These are phyloP conservation scores for Neurospora crassa DNA, from an alignment of 2,329 filamentous ascomycete genomes.

Conservation along the genomic window DNA sequence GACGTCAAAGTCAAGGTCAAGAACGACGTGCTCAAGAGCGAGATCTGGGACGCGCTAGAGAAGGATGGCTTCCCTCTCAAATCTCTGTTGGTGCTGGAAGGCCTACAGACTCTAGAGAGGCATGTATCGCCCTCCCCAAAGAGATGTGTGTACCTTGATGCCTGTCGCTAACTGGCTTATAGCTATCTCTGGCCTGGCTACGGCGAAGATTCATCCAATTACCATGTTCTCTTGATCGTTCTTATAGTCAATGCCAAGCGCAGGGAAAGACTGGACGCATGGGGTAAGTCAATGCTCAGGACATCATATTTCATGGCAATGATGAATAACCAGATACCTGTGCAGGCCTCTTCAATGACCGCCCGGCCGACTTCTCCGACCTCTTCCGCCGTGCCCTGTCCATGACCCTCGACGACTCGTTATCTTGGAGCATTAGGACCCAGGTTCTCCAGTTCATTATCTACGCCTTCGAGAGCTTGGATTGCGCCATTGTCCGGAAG, in stretches of 20 bases:
- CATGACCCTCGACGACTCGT: slow-evolving; percentile 65
- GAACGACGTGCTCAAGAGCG: slow-evolving; percentile 75
- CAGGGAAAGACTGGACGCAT: slow-evolving; percentile 76
- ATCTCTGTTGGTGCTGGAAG: slow-evolving; percentile 75
- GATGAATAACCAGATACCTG: neutral
- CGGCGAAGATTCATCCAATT: slow-evolving; percentile 77
- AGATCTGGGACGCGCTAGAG: slow-evolving; percentile 84
- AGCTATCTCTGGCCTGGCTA: slow-evolving; percentile 95
- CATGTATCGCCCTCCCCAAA: slow-evolving; percentile 24
- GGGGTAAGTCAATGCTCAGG: slow-evolving; percentile 48
- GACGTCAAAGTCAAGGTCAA: slow-evolving; percentile 59
- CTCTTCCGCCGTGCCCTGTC: slow-evolving; percentile 86
- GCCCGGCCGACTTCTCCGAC: slow-evolving; percentile 72
- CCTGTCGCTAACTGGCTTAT: slow-evolving; percentile 18
- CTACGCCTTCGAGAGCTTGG: slow-evolving; percentile 85
- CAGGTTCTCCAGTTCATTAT: slow-evolving; percentile 88
- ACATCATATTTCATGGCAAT: neutral
- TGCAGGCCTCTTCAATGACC: slow-evolving; percentile 63
- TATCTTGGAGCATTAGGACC: slow-evolving; percentile 59
- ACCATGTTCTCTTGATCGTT: slow-evolving; percentile 80
- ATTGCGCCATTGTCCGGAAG: slow-evolving; percentile 80
- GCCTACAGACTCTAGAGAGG: slow-evolving; percentile 81
- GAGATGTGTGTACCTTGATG: neutral
- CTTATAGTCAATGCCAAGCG: slow-evolving; percentile 82
- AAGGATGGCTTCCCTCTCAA: slow-evolving; percentile 68